Evolutionary conservation across 345 rosid genomes (phyloP).

Genomic region (Eucalyptus polyanthemos): DNA sequence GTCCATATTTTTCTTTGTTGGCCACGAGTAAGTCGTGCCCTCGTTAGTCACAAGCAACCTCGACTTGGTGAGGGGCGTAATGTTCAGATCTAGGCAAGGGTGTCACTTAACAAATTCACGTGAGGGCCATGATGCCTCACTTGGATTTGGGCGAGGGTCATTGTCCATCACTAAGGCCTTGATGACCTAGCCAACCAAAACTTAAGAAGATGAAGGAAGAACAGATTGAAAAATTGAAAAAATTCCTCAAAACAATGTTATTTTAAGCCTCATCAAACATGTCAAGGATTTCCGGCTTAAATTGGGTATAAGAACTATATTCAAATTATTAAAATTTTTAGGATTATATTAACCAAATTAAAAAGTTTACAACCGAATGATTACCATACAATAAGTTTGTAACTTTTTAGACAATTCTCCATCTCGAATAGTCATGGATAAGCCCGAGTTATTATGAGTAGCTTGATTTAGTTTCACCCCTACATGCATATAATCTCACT

Average conservation of each 20-base stretch:
- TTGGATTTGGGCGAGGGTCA: not conserved
- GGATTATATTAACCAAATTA: not conserved
- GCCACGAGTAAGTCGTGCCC: not conserved
- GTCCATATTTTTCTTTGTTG: not conserved
- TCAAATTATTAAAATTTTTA: not conserved
- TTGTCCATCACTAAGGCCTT: accelerated
- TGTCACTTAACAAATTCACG: not conserved
- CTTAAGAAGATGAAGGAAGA: not conserved
- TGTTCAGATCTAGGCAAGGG: not conserved
- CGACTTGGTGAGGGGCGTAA: accelerated
- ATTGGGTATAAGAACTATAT: not conserved
- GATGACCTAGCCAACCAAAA: accelerated
- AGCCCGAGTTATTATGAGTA: not conserved
- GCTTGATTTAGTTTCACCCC: not conserved
- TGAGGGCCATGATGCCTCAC: not conserved
- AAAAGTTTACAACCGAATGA: not conserved
- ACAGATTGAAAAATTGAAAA: not conserved
- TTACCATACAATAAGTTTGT: accelerated
- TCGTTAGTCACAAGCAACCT: not conserved
- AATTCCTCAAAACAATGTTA: not conserved
- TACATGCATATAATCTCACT: not conserved
- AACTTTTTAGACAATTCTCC: not conserved
- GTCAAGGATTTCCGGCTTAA: accelerated
- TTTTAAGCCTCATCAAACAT: not conserved
- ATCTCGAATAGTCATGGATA: not conserved